phyloP scores from a whole-genome alignment of 768 basidiomycete species.

The Amanita thiersii region DNA sequence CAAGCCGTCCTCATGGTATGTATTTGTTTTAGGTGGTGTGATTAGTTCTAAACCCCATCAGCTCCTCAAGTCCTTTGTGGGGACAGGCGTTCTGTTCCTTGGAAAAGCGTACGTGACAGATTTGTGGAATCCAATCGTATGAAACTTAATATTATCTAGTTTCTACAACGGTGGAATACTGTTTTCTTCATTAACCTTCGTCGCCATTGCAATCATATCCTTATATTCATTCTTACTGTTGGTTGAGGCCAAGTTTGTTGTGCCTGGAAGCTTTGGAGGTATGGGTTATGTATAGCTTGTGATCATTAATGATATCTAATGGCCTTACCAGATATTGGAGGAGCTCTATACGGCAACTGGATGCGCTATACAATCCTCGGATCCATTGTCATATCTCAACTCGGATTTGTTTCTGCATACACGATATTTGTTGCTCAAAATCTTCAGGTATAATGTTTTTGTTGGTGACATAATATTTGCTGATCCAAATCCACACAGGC shows the following conservation, averaged over 20 bases:
- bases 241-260: slow-evolving; percentile 78
- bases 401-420: slow-evolving; percentile 87
- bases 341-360: slow-evolving; percentile 83
- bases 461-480: slow-evolving; percentile 1
- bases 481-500: slow-evolving; percentile 34
- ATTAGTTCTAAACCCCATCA: slow-evolving; percentile 19
- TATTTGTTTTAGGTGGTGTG: slow-evolving; percentile 20
- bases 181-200: slow-evolving; percentile 75
- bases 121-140: slow-evolving; percentile 6
- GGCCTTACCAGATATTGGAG: slow-evolving; percentile 72
- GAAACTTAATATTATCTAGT: slow-evolving; percentile 26
- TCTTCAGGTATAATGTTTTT: slow-evolving; percentile 40
- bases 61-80: slow-evolving; percentile 91
- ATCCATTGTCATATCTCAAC: slow-evolving; percentile 84
- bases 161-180: slow-evolving; percentile 94
- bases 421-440: slow-evolving; percentile 95
- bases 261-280: slow-evolving; percentile 94
- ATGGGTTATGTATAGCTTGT: slow-evolving; percentile 3
- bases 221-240: slow-evolving; percentile 92
- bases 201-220: slow-evolving; percentile 78
- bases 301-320: slow-evolving; percentile 1
- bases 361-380: slow-evolving; percentile 86
- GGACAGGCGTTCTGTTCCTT: slow-evolving; percentile 92
- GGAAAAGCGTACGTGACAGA: slow-evolving; percentile 72
- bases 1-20: slow-evolving; percentile 91